A percentile compares a stretch with the other conserved stretches of the same genome.
Evolutionary conservation across 2,329 filamentous ascomycete species (phyloP).

Genomic region (Akanthomyces dipterigenus): DNA sequence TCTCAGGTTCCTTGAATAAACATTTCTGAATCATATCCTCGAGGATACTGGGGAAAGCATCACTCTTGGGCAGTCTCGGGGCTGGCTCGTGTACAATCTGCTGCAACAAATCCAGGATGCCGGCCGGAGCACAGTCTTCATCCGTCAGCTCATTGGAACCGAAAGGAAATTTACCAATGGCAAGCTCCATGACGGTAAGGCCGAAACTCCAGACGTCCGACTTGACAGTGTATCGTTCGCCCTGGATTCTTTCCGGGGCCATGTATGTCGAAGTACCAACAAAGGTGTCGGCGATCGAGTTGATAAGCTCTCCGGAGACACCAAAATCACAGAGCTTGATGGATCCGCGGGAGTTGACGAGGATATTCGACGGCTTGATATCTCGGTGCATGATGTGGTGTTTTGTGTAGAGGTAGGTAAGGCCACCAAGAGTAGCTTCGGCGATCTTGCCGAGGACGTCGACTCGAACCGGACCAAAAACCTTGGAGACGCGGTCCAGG

Average conservation of each 20-base stretch:
- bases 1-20: constrained; percentile 79
- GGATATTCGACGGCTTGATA: constrained; percentile 96
- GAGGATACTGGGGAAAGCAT: constrained; percentile 89
- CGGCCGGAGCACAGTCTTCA: constrained; percentile 76
- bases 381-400: constrained; percentile 99
- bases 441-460: constrained; percentile 97
- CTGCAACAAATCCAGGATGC: constrained; percentile 91
- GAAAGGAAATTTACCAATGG: constrained; percentile 96
- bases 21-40: constrained; percentile 98
- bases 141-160: constrained; percentile 66
- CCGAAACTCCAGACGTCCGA: constrained; percentile 99
- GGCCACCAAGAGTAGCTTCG: constrained; percentile 84
- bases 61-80: constrained; percentile 89
- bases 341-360: constrained; percentile 86
- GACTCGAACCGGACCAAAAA: constrained; percentile 90
- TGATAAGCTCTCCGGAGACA: constrained; percentile 95
- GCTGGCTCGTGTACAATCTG: constrained; percentile 97
- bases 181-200: constrained; percentile 90
- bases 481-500: constrained; percentile 86
- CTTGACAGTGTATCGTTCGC: constrained; percentile 94
- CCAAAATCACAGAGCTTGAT: constrained; percentile 99
- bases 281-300: constrained; percentile 96
- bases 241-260: constrained; percentile 96
- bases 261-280: constrained; percentile 99
- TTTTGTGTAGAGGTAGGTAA: constrained; percentile 90